These are phyloP conservation scores for Fusarium buxicola DNA, from an alignment of 2,329 filamentous ascomycete species.

Conservation along the genomic window DNA sequence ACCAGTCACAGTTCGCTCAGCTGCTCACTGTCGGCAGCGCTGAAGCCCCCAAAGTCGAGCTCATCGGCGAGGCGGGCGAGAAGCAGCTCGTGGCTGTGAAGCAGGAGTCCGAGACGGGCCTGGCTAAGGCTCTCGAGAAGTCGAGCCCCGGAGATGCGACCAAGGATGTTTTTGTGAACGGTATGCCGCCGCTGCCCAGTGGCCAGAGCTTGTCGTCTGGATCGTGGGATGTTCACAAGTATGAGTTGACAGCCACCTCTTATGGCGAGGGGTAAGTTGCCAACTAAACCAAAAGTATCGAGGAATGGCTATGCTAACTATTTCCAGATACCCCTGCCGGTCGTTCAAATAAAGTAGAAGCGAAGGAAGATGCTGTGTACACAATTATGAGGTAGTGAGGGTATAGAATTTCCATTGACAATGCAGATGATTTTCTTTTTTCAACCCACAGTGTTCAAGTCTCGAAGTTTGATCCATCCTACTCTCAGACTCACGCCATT, in stretches of 20 bases:
- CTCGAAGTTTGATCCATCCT: neutral
- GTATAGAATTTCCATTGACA: conserved; percentile 48
- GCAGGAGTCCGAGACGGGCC: conserved; percentile 78
- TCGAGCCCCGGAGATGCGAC: conserved; percentile 64
- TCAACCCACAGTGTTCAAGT: conserved; percentile 5
- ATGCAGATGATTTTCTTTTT: conserved; percentile 45
- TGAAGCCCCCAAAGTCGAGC: conserved; percentile 82
- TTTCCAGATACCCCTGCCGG: conserved; percentile 71
- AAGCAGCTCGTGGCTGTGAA: conserved; percentile 79
- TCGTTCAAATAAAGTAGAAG: conserved; percentile 63
- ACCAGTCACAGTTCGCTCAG: conserved; percentile 85
- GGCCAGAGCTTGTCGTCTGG: conserved; percentile 68
- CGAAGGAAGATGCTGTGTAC: conserved; percentile 43
- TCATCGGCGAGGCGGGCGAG: conserved; percentile 72
- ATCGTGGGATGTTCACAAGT: conserved; percentile 75
- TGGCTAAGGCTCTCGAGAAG: conserved; percentile 78
- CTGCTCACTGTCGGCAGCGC: conserved; percentile 88
- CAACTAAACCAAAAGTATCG: neutral
- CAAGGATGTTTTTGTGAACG: conserved; percentile 76
- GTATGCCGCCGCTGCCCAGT: conserved; percentile 87
- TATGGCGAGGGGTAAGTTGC: conserved; percentile 77
- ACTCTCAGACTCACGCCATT: neutral
- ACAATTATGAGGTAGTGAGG: conserved; percentile 46
- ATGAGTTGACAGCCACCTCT: conserved; percentile 73
- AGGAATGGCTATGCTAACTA: conserved; percentile 32